Base-by-base conservation (phyloP, 768 basidiomycete genomes). In the Punctularia strigosozonata region DNA sequence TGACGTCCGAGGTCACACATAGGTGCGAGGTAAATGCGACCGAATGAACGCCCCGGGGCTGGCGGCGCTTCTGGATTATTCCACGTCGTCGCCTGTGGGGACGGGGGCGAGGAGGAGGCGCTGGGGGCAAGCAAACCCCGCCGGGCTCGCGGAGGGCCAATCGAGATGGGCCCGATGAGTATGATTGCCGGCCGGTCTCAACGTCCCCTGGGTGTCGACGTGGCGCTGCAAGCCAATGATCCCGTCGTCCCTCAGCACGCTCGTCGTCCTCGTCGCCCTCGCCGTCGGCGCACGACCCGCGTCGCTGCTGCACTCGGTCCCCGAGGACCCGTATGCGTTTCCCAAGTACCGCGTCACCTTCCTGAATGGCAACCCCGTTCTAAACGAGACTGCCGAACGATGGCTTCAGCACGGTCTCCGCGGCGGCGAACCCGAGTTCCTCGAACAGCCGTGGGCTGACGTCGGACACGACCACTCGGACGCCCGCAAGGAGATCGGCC, bases 311-410 rank as follows among this genome's bases (percentile, higher is more conserved):
- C 77, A 85, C 52, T 75, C 80, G 6, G 67, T 86, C 33, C 85
- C 87, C 21, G 81, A 88, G 49, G 87, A 90, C 50, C 65, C 76
- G 13, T 72, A 76, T 56, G 79, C 87, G 1, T 87, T 80, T 53
- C 88, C 87, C 46, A 90, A 90, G 55, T 82, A 75, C 54, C 70
- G 74, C 30, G 78, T 90, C 43, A 62, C 76, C 28, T 90, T 85
- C 58, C 72, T 90, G 52, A 83, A 85, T 53, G 71, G 71, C 41
- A 71, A 77, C n/a, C 86, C 87, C 20, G 61, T 90, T 46, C 57
- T 68, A 19, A 78, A 80, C 48, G 64, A 80, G 35, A 85, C 83
- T 2, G 87, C 82, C 3, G 62, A 79, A 44, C 67, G 66, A 24
- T 90, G 88, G 88, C 69, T 88, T 12, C 58, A 60, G 18, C 60